phyloP scores from a whole-genome alignment of 2,329 filamentous ascomycete species.

The Pestalotiopsis fici region DNA sequence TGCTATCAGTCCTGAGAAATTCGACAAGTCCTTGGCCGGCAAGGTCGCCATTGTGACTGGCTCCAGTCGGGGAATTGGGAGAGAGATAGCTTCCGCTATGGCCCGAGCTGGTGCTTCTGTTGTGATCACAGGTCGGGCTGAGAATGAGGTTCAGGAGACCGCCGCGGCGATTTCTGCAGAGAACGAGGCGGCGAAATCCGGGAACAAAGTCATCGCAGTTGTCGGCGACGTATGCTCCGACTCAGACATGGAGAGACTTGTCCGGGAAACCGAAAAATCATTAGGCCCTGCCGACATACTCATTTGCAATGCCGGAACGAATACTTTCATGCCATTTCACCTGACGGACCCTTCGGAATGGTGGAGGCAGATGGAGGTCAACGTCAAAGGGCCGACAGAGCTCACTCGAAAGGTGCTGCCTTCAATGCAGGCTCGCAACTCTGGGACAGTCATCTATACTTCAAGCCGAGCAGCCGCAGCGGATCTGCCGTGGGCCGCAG shows the following conservation, averaged over 20 bases:
- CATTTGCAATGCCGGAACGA: constrained; percentile 3
- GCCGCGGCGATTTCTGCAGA: neutral
- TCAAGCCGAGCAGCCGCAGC: neutral
- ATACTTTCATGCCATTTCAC: constrained; percentile 7
- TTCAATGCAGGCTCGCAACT: neutral
- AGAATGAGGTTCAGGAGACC: neutral
- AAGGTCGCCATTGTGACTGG: constrained; percentile 5
- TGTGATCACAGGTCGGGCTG: neutral
- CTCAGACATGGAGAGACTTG: neutral
- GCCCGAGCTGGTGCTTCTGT: neutral
- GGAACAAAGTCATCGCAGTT: neutral
- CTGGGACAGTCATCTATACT: constrained; percentile 1
- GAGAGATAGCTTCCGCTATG: neutral
- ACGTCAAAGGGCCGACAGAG: constrained; percentile 5
- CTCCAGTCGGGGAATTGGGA: neutral
- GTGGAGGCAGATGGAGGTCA: constrained; percentile 6
- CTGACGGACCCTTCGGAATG: constrained; percentile 1
- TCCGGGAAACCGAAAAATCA: neutral
- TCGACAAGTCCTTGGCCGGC: neutral
- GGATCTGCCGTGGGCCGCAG: constrained; percentile 4
- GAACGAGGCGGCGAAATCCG: neutral
- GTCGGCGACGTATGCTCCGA: neutral
- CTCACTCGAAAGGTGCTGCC: constrained; percentile 2
- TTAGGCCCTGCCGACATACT: neutral
- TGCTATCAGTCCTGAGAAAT: neutral